Conservation (phyloP, 495 filamentous ascomycete genomes). For the Immersiella caudata region DNA sequence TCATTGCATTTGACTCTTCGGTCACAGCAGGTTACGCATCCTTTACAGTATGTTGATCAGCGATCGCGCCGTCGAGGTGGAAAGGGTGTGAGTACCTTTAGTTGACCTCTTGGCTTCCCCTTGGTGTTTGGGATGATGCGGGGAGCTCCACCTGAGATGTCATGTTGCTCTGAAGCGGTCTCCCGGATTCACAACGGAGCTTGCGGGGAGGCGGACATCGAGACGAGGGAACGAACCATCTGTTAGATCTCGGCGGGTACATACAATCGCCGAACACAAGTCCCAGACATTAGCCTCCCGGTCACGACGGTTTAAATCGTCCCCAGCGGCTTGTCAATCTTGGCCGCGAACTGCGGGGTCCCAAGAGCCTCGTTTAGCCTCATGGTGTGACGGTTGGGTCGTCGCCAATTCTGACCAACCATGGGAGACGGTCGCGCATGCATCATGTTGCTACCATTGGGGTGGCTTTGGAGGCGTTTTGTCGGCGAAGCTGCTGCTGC, state of each 20-base stretch:
- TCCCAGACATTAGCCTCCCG: too few relatives aligned
- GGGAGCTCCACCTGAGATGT: background rate
- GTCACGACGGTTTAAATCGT: background rate
- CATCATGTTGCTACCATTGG: background rate
- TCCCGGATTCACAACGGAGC: background rate
- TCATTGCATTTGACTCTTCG: slow-evolving; percentile 27
- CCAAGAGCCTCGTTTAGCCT: background rate
- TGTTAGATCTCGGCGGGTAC: background rate
- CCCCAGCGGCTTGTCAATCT: background rate
- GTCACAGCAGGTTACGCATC: slow-evolving; percentile 26
- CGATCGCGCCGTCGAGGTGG: background rate
- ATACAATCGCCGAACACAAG: background rate
- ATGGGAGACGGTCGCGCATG: slow-evolving; percentile 9
- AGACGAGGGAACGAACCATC: background rate
- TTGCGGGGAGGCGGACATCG: background rate
- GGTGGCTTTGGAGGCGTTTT: background rate
- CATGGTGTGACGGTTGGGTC: background rate
- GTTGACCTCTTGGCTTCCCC: slow-evolving; percentile 8
- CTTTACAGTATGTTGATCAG: slow-evolving; percentile 5
- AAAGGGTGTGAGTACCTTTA: background rate
- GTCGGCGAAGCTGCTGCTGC: background rate
- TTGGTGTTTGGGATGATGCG: background rate
- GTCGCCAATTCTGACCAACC: slow-evolving; percentile 26
- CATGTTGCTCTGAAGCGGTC: background rate
- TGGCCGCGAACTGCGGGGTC: background rate